A percentile compares a stretch with the other conserved stretches of the same genome.
Conservation (phyloP, 768 basidiomycete genomes). For the Agrocybe chaxingu region DNA sequence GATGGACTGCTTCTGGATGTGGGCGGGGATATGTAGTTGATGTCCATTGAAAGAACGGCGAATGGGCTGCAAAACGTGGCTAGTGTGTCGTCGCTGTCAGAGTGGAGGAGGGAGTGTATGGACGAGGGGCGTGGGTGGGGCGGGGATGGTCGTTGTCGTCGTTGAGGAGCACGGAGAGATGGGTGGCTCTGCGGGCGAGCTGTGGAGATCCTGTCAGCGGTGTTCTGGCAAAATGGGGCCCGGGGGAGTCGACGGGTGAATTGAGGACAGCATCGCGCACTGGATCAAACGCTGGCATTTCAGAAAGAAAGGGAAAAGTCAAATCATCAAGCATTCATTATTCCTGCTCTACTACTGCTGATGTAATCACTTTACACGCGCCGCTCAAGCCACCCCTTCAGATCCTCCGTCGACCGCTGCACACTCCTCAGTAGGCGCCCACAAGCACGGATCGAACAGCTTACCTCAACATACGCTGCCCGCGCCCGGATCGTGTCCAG, state of each 20-base stretch:
- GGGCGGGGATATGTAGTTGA: conserved; percentile 24
- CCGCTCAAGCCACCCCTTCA: conserved; percentile 47
- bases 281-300: conserved; percentile 74
- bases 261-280: conserved; percentile 85
- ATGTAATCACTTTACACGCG: conserved; percentile 32
- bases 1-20: conserved; percentile 10
- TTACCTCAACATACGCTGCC: conserved; percentile 60
- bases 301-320: conserved; percentile 2
- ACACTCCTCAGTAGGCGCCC: conserved; percentile 4
- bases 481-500: conserved; percentile 66
- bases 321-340: conserved; percentile 5
- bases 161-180: conserved; percentile 77
- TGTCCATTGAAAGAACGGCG: conserved; percentile 22
- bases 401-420: conserved; percentile 58
- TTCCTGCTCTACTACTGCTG: conserved; percentile 14
- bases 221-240: too few species aligned
- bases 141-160: conserved; percentile 12
- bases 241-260: conserved; percentile 51
- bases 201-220: conserved; percentile 32
- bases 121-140: conserved; percentile 25
- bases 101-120: conserved; percentile 19
- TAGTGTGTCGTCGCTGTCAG: conserved; percentile 19
- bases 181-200: conserved; percentile 61
- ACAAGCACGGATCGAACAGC: conserved; percentile 3
- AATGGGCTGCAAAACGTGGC: conserved; percentile 22